Evolutionary conservation across 2,329 filamentous ascomycete species (phyloP).

Genomic region (Apiospora saccharicola): DNA sequence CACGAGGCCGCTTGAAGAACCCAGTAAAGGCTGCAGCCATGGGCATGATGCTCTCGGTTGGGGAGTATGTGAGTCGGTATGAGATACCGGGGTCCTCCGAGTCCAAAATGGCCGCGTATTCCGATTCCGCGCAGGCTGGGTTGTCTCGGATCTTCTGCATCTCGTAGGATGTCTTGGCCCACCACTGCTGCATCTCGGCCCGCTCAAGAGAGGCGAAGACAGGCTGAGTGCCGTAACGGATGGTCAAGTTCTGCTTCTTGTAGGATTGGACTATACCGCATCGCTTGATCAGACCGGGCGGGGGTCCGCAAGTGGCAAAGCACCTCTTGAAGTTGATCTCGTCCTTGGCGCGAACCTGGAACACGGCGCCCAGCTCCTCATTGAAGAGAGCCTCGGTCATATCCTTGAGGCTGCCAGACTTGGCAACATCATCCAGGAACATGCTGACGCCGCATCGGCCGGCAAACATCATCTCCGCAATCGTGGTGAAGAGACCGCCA

Average conservation of each 20-base stretch:
- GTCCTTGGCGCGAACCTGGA: slow-evolving; percentile 88
- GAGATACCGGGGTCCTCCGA: slow-evolving; percentile 81
- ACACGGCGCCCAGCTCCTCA: slow-evolving; percentile 94
- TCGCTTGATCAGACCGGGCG: slow-evolving; percentile 80
- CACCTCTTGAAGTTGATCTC: slow-evolving; percentile 87
- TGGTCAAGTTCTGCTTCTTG: slow-evolving; percentile 76
- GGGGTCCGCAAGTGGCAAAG: slow-evolving; percentile 89
- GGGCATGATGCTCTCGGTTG: slow-evolving; percentile 78
- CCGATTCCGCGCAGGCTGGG: slow-evolving; percentile 82
- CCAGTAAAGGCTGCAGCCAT: slow-evolving; percentile 71
- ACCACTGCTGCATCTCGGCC: slow-evolving; percentile 81
- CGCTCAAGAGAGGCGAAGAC: slow-evolving; percentile 75
- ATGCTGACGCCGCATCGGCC: slow-evolving; percentile 89
- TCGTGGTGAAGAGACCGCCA: slow-evolving; percentile 87
- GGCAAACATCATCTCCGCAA: slow-evolving; percentile 98
- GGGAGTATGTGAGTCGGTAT: slow-evolving; percentile 83
- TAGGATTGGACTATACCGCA: slow-evolving; percentile 78
- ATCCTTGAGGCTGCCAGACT: slow-evolving; percentile 66
- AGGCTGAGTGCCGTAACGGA: slow-evolving; percentile 71
- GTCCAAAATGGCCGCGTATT: slow-evolving; percentile 79
- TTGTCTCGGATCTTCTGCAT: slow-evolving; percentile 94
- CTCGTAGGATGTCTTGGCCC: slow-evolving; percentile 86
- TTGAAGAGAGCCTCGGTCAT: slow-evolving; percentile 87
- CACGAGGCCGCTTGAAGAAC: slow-evolving; percentile 66
- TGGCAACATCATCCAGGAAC: slow-evolving; percentile 77